Conservation (phyloP, 257 asterid species). For the Schizonepeta tenuifolia region DNA sequence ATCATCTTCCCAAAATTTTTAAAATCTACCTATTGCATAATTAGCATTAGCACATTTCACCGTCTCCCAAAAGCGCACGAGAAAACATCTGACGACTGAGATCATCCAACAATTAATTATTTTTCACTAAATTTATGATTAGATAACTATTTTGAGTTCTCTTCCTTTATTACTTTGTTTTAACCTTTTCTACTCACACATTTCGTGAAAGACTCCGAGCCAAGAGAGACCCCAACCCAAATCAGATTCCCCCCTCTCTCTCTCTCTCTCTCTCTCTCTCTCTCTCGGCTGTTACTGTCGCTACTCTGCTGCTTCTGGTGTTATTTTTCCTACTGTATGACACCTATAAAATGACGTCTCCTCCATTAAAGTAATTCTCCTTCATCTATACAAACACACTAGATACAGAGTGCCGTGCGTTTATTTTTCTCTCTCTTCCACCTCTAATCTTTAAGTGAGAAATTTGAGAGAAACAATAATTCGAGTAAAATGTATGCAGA, state of each 20-base stretch:
- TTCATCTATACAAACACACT: conserved; percentile 3
- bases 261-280: conserved; percentile 42
- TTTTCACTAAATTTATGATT: background rate
- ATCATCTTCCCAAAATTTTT: too few relatives aligned
- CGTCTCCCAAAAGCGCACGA: background rate
- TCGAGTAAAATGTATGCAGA: conserved; percentile 67
- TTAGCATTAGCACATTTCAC: background rate
- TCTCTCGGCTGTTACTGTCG: conserved; percentile 34
- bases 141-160: background rate
- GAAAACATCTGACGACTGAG: background rate
- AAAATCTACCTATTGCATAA: too few relatives aligned
- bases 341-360: conserved; percentile 45
- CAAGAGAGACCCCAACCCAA: conserved; percentile 41
- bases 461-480: conserved; percentile 5
- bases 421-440: background rate
- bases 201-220: conserved; percentile 15
- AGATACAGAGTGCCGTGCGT: background rate
- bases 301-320: conserved; percentile 37
- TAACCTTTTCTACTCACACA: background rate
- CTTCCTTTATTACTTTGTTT: background rate
- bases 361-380: conserved; percentile 35
- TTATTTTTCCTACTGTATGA: conserved; percentile 37
- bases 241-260: conserved; percentile 49
- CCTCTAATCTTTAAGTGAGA: background rate
- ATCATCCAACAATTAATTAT: background rate